Conservation (phyloP, 495 filamentous ascomycete species). For the Aspergillus campestris region DNA sequence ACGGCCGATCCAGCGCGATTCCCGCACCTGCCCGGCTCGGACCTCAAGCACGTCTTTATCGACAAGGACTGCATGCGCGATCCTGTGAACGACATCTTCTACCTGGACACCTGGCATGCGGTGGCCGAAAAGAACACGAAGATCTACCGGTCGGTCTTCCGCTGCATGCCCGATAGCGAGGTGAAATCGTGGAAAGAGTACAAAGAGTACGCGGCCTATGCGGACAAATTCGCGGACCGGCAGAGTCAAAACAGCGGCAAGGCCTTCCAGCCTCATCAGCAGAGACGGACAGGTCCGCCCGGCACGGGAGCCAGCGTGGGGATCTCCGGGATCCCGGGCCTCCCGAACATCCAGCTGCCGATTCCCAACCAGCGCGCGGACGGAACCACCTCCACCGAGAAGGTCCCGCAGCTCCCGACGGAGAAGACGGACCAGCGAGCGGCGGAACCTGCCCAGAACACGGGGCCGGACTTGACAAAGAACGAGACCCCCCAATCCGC, state of each 20-base stretch:
- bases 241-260: constrained; percentile 43
- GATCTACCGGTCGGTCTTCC: constrained; percentile 86
- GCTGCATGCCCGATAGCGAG: constrained; percentile 93
- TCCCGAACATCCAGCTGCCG: constrained; percentile 2
- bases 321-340: too few species aligned
- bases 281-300: constrained; percentile 33
- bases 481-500: constrained; percentile 22
- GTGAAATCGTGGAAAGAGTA: constrained; percentile 93
- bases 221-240: constrained; percentile 67
- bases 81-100: constrained; percentile 75
- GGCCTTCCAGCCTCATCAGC: constrained; percentile 27
- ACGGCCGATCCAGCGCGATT: constrained; percentile 34
- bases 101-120: constrained; percentile 78
- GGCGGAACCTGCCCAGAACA: constrained; percentile 1
- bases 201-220: constrained; percentile 75
- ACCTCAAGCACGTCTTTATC: constrained; percentile 57
- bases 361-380: constrained; percentile 15
- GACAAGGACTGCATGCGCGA: constrained; percentile 70
- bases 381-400: background rate
- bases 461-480: constrained; percentile 18
- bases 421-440: constrained; percentile 14
- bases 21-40: constrained; percentile 51
- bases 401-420: too few species aligned
- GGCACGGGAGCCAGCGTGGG: constrained; percentile 23
- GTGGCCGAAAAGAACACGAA: constrained; percentile 92